Base-by-base conservation (phyloP, 2,329 filamentous ascomycete species). In the Trichoderma koningiopsis region DNA sequence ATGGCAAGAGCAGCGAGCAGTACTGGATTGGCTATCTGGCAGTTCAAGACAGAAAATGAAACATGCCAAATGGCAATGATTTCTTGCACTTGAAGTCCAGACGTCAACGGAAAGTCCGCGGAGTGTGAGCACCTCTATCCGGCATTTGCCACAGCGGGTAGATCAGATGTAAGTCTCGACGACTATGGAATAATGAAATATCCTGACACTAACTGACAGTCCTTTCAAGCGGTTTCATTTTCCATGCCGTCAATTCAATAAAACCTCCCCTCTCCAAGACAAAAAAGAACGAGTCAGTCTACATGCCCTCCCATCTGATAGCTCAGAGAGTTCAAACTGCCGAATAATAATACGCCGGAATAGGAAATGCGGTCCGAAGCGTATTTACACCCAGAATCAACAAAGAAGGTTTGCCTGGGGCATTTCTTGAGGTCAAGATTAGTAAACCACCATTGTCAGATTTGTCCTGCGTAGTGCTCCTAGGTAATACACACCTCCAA, bases 11-110 rank as follows among this genome's bases (percentile, higher is more conserved):
- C 53, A 55, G 33, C 16, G 69, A 70, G 58, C 40, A 37, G 31
- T 70, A 40, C 27, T 68, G 69, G 69, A 31, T 56, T 19, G 56
- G 47, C 19, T 47, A 56, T n/a, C 37, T 70, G 14, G 62, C 68
- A 0, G 47, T 56, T 5, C 65, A 64, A 31, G 52, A 70, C 24
- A 52, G 64, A 35, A 63, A 40, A 31, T 70, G 33, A 68, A 7
- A 13, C 11, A 24, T 13, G n/a, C 8, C 27, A 8, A 27, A 59
- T 59, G 22, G 10, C 13, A 4, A 49, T 49, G 11, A 13, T 49
- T 49, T 43, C 40, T 5, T 22, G 13, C 47, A 24, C 11, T 22
- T 49, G 22, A 5, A 49, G 22, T 11, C 11, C 19, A 22, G 22
- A 49, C 8, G 3, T 24, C 3, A n/a, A 13, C 29, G 14, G 60